Evolutionary conservation across 2,329 filamentous ascomycete genomes (phyloP), one percentile per base, ranked within the genome.

Genomic region (Sphaerostilbella broomeana): DNA sequence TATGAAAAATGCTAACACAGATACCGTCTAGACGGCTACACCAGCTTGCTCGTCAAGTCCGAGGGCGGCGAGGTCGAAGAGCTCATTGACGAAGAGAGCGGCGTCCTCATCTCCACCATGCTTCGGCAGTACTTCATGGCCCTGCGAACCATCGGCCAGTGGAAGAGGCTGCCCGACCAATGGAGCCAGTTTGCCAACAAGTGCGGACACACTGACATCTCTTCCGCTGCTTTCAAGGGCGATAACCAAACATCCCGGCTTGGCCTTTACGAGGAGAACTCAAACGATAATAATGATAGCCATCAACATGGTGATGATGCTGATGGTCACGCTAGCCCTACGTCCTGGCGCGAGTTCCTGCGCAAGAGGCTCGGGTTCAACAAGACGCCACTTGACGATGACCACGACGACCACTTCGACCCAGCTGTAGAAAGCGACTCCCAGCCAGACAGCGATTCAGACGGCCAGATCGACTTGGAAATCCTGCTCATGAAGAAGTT

Each of bases 71-170:
- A 73, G 4, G 84, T 81, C 2, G 79, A 87, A 50, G 85, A 89
- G 55, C 65, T 95, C 12, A 81, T 95, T 5, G 80, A 79, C 20
- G 87, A 94, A 54, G 88, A 95, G 57, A 89, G 85, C 50, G 89
- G 88, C 4, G 80, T 94, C 12, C 70, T 95, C 40, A 86, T 95
- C 51, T 88, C 84, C 34, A 86, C 84, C 55, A 81, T 95, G 58
- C 70, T 95, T 15, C 78, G 88, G 10, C 88, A 95, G 57, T 95
- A 94, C 61, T 95, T 95, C 62, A 83, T 94, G 73, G 84, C 81
- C 6, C 70, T 94, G 29, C 85, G 86, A 40, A 82, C 89, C 1
- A 65, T 94, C 18, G 85, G 86, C 13, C 77, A 78, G 52, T 95
- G 88, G 88, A 79, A 76, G 44, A 72, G 79, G 42, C 84, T 84